Base-by-base conservation (phyloP, 1,284 basidiomycete species). In the Baeospora myosura region DNA sequence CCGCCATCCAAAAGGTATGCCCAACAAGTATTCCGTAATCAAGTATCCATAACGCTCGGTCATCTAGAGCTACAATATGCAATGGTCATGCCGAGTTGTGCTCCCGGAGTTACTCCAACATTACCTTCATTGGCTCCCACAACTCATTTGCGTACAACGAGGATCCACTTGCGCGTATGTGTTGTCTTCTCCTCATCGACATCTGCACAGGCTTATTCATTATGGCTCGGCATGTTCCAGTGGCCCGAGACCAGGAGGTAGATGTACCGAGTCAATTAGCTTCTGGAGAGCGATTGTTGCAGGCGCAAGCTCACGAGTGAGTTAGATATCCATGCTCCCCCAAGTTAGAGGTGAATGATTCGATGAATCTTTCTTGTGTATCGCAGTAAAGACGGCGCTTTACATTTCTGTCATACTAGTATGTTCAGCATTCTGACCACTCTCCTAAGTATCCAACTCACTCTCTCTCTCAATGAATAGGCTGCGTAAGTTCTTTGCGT, bases 371-470 rank as follows among this genome's bases (percentile, higher is more conserved):
- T 10, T 40, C 4, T 14, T 5, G n/a, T 8, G n/a, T 29, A n/a
- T 24, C 23, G 5, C 34, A 63, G 60, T 40, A 54, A 63, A 21
- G 51, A 62, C 32, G 62, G 59, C 1, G 56, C 55, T 55, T 63
- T 85, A 16, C 74, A 77, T 51, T 78, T 87, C 49, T 88, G 85
- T 56, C 84, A 88, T 57, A 79, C 81, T 8, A 64, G 65, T 66
- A 45, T 38, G 58, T 57, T 8, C 32, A n/a, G n/a, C n/a, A n/a
- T n/a, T n/a, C n/a, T 34, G 18, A 14, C 26, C 5, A 16, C 14
- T 47, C 29, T n/a, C 24, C 12, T 28, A 22, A 1, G 3, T 17
- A 22, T 16, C 26, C 28, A 12, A 20, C 14, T 40, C 10, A 40
- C n/a, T n/a, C n/a, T n/a, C n/a, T n/a, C n/a, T n/a, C 16, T 16